Evolutionary conservation across 805 yeast species (phyloP).

Genomic region (Ascoidea tarda): DNA sequence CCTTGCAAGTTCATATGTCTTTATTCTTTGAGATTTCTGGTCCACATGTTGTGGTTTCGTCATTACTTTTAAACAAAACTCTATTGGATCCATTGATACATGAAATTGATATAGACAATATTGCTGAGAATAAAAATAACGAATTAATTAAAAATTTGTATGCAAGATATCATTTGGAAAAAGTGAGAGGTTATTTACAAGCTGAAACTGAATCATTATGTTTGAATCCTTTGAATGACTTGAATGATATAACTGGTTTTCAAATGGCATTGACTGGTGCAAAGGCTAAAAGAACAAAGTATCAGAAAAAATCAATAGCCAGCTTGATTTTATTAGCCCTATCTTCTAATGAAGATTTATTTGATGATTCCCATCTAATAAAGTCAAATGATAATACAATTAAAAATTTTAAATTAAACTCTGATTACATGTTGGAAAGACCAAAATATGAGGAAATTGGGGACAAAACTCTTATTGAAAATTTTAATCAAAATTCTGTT

Average conservation of each 20-base stretch:
- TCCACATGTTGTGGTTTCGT: constrained; percentile 22
- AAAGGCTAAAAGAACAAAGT: constrained; percentile 76
- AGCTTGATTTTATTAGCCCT: constrained; percentile 68
- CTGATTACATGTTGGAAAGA: constrained; percentile 66
- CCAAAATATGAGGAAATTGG: constrained; percentile 50
- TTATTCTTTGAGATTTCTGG: constrained; percentile 51
- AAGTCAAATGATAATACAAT: constrained; percentile 22
- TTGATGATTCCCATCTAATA: constrained; percentile 7
- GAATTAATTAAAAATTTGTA: constrained; percentile 23
- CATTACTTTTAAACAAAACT: constrained; percentile 14
- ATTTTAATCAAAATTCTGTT: neutral
- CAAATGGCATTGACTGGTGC: constrained; percentile 71
- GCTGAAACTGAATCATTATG: constrained; percentile 52
- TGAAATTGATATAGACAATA: too few species aligned
- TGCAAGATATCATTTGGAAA: constrained; percentile 46
- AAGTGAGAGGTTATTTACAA: constrained; percentile 47
- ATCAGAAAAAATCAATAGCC: constrained; percentile 57
- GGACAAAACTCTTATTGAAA: constrained; percentile 24
- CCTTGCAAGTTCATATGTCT: constrained; percentile 48
- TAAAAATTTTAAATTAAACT: constrained; percentile 47
- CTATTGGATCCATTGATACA: constrained; percentile 8
- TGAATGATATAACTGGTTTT: constrained; percentile 44
- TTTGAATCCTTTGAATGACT: constrained; percentile 37
- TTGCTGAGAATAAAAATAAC: constrained; percentile 12
- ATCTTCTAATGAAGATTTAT: constrained; percentile 21